A percentile compares a stretch with the other conserved stretches of the same genome.
These are phyloP conservation scores for Gloeostereum incarnatum DNA, from an alignment of 768 basidiomycete species.

Conservation along the genomic window DNA sequence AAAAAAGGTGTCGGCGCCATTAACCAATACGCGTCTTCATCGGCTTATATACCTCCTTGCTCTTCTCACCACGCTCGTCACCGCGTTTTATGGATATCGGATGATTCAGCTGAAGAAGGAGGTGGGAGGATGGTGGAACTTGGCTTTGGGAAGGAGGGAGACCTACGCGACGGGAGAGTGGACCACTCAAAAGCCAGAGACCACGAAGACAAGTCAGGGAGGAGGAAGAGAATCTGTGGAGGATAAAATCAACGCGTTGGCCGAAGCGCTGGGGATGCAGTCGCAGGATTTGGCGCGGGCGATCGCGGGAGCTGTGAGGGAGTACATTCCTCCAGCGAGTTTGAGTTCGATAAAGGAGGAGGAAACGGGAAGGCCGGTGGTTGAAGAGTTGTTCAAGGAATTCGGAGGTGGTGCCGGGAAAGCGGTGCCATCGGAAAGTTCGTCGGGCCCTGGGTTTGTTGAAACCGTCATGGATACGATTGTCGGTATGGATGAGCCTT, in stretches of 20 bases:
- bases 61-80: slow-evolving; percentile 28
- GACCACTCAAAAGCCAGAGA: slow-evolving; percentile 6
- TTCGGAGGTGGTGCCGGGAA: slow-evolving; percentile 7
- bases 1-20: slow-evolving; percentile 30
- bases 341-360: slow-evolving; percentile 43
- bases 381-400: slow-evolving; percentile 26
- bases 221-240: slow-evolving; percentile 30
- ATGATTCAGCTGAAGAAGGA: slow-evolving; percentile 37
- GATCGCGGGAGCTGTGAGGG: slow-evolving; percentile 48
- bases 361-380: slow-evolving; percentile 32
- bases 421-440: slow-evolving; percentile 9
- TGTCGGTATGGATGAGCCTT: slow-evolving; percentile 40
- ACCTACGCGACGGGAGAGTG: slow-evolving; percentile 2
- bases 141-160: slow-evolving; percentile 26
- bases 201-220: background rate
- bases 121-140: slow-evolving; percentile 56
- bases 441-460: slow-evolving; percentile 15
- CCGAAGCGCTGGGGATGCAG: slow-evolving; percentile 52
- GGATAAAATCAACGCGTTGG: slow-evolving; percentile 48
- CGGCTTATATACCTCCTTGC: slow-evolving; percentile 43
- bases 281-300: slow-evolving; percentile 53
- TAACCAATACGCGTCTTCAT: slow-evolving; percentile 30
- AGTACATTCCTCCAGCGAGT: slow-evolving; percentile 51
- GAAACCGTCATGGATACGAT: slow-evolving; percentile 27
- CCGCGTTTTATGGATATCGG: slow-evolving; percentile 44